Conservation (phyloP, 108 stramenopile species). For the Mediolabrus comicus region DNA sequence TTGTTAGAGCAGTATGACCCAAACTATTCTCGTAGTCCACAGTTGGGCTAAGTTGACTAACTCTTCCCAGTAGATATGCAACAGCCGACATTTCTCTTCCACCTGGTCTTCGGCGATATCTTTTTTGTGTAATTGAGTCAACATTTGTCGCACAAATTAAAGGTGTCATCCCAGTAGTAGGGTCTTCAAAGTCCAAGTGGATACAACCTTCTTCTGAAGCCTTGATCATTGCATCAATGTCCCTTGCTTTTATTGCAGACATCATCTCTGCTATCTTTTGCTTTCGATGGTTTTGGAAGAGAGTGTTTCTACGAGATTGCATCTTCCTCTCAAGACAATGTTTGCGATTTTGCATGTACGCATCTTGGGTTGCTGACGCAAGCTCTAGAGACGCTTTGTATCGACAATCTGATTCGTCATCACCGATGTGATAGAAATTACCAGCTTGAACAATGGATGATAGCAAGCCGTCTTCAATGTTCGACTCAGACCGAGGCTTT, state of each 20-base stretch:
- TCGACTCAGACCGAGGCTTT: conserved; percentile 1
- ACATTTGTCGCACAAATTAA: conserved; percentile 34
- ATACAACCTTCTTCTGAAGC: conserved; percentile 27
- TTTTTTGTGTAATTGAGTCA: conserved; percentile 3
- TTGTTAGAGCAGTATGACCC: conserved; percentile 39
- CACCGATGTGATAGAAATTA: not conserved
- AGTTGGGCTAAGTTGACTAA: conserved; percentile 22
- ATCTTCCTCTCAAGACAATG: conserved; percentile 25
- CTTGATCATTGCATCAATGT: conserved; percentile 34
- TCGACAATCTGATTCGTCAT: not conserved
- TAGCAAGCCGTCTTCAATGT: conserved; percentile 2
- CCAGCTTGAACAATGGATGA: conserved; percentile 6
- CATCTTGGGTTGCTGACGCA: not conserved
- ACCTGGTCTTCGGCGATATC: conserved; percentile 17
- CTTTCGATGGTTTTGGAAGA: conserved; percentile 11
- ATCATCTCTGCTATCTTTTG: not conserved
- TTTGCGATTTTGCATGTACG: not conserved
- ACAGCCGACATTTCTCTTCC: conserved; percentile 18
- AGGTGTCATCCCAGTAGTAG: conserved; percentile 25
- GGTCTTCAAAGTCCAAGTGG: conserved; percentile 27
- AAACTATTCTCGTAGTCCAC: conserved; percentile 33
- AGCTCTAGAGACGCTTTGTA: not conserved
- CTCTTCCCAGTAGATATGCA: conserved; percentile 32
- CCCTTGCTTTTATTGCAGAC: conserved; percentile 21
- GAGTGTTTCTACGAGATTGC: conserved; percentile 17